Percentiles rank a stretch among this genome's conserved stretches.
phyloP scores from a whole-genome alignment of 2,329 filamentous ascomycete species.

The Fusarium drepaniforme region DNA sequence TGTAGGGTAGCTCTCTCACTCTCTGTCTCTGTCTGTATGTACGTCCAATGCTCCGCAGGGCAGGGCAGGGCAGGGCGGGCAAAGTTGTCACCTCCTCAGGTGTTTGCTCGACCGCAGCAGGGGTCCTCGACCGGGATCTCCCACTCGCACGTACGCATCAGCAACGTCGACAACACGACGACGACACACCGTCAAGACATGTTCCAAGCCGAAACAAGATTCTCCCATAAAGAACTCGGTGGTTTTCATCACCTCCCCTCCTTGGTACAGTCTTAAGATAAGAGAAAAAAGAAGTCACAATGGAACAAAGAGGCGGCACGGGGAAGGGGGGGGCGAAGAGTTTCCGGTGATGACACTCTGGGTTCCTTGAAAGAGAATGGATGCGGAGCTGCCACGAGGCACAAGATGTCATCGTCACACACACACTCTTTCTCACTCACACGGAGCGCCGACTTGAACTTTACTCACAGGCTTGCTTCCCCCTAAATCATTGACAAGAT shows the following conservation, averaged over 20 bases:
- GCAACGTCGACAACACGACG: conserved; percentile 22
- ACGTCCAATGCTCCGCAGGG: background rate
- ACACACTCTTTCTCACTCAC: conserved; percentile 13
- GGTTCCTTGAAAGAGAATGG: conserved; percentile 26
- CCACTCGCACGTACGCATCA: conserved; percentile 21
- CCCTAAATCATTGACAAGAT: background rate
- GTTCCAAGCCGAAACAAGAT: conserved; percentile 26
- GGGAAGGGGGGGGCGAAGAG: background rate
- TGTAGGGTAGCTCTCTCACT: background rate
- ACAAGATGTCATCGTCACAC: conserved; percentile 39
- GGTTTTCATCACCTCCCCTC: background rate
- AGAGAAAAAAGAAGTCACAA: background rate
- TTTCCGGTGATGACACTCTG: background rate
- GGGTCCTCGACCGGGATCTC: conserved; percentile 31
- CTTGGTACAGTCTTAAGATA: background rate
- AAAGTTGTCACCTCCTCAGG: conserved; percentile 6
- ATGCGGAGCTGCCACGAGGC: conserved; percentile 40
- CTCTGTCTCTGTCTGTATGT: background rate
- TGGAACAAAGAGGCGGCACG: background rate
- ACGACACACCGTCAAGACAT: conserved; percentile 35
- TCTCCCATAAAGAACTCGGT: background rate
- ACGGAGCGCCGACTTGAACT: conserved; percentile 19
- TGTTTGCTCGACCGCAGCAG: conserved; percentile 4
- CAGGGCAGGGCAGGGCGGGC: background rate
- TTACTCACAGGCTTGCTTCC: background rate